Conservation (phyloP, 768 basidiomycete species). For the Omphalotus guepiniiformis region DNA sequence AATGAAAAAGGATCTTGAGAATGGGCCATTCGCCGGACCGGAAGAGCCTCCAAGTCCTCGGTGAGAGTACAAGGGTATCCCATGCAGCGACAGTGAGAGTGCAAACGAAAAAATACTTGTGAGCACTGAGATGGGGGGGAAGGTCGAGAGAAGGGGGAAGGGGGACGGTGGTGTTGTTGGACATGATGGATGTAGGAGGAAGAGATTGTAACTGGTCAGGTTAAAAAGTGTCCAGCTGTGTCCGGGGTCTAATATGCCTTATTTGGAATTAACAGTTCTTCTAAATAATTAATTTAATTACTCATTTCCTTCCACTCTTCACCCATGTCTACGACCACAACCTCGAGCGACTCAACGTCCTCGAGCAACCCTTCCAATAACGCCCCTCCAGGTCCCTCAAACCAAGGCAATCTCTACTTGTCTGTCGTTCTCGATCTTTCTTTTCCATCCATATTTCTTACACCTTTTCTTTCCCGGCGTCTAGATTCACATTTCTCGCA, state of each 20-base stretch:
- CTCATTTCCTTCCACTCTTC: neutral
- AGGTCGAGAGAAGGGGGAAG: conserved; percentile 71
- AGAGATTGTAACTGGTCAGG: conserved; percentile 5
- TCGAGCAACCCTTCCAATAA: conserved; percentile 2
- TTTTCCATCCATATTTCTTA: neutral
- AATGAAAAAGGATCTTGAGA: conserved; percentile 73
- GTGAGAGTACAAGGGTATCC: conserved; percentile 84
- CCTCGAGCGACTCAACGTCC: conserved; percentile 11
- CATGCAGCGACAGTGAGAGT: conserved; percentile 87
- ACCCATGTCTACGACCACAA: conserved; percentile 15
- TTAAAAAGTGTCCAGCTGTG: neutral
- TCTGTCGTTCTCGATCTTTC: too few species aligned
- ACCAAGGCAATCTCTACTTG: conserved; percentile 43
- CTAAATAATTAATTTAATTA: neutral
- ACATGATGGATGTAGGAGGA: conserved; percentile 25
- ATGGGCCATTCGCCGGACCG: conserved; percentile 66
- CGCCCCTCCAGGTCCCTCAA: conserved; percentile 10
- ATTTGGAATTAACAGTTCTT: neutral
- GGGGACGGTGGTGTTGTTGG: conserved; percentile 14
- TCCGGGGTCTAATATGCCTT: neutral
- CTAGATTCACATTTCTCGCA: conserved; percentile 67
- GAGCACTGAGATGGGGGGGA: conserved; percentile 73
- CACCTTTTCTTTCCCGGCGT: conserved; percentile 5
- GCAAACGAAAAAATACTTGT: conserved; percentile 89
- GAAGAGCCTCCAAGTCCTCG: conserved; percentile 70